Base-by-base conservation (phyloP, 192 early-diverging fungal species). In the Entomortierella beljakovae region DNA sequence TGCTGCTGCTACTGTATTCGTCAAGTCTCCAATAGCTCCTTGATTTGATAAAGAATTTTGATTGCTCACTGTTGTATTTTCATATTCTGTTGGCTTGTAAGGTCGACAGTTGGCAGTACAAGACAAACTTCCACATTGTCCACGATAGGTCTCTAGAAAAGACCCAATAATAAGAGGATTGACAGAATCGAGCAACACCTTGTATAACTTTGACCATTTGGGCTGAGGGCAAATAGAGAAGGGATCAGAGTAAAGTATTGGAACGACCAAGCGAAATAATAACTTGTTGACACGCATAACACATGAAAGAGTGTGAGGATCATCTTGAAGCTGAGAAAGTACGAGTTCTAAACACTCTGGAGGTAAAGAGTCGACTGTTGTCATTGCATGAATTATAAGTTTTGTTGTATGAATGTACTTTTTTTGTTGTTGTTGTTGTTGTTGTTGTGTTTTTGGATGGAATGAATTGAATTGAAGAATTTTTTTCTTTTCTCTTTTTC, bases 311-410 rank as follows among this genome's bases (percentile, higher is more conserved):
- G 69, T 28, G 32, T 6, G 6, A 2, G 29, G 0, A 33, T 68
- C 33, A 25, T 28, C 22, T 23, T 34, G 0, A 9, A 71, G 69
- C 15, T 37, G 5, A n/a, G 34, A 8, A 10, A 71, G 2, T 22
- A 62, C 62, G 13, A n/a, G 22, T n/a, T 57, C 69, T 34, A 71
- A 7, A n/a, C 60, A 71, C 43, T 71, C 69, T 31, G 60, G 69
- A 15, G 69, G 60, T 8, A 71, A 23, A 20, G 2, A n/a, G 29
- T 57, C 26, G 37, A 59, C 35, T n/a, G 50, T 50, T 26, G 32
- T 54, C 6, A 2, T 38, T 54, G 23, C 25, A 13, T 9, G 37
- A 40, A n/a, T n/a, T n/a, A n/a, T n/a, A n/a, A n/a, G n/a, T n/a
- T n/a, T n/a, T n/a, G n/a, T n/a, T n/a, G n/a, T n/a, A n/a, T n/a